Evolutionary conservation across 441 rosid species (phyloP), one percentile per base, ranked within the genome.

Genomic region (Erodium trifolium): DNA sequence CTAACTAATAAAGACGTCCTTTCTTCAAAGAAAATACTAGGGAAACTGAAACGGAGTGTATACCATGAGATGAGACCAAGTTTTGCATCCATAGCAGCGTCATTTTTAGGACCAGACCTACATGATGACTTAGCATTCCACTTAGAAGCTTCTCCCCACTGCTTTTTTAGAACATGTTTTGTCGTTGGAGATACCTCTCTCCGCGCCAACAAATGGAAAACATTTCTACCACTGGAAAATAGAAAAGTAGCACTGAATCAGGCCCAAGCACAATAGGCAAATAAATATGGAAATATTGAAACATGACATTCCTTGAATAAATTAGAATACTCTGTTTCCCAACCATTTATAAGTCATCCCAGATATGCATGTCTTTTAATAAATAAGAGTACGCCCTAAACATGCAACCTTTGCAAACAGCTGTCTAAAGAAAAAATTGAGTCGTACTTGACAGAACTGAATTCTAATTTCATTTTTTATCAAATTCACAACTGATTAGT

Each of bases 1-100:
- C 9, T 9, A 39, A 39, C 45, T 39, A 5, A 39, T 39, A 39
- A 3, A 39, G 6, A 39, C 45, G 5, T 6, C 9, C 45, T 39
- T 39, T 39, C 45, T 39, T 39, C 45, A 39, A 9, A 39, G 45
- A 6, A 39, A 39, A 9, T 39, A 4, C 7, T 39, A 39, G 9
- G 45, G 45, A 39, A 18, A 60, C n/a, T 51, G 18, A 51, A 51
- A 13, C 2, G 0, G 4, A 51, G 3, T 13, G 18, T 51, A 51
- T 80, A 87, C 92, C 95, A 89, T 57, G 92, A 87, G 73, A 83
- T 63, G 72, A 89, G 90, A 69, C 82, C 83, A 2, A 79, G 81
- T 68, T 73, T 83, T 6, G 85, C 75, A 70, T 89, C 89, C 73
- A 78, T 81, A 11, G 79, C 65, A 3, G 81, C 74, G 43, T 82